Evolutionary conservation across 139 green algal species (phyloP), one percentile per base, ranked within the genome.

Genomic region (Prasinococcaceae sp.): DNA sequence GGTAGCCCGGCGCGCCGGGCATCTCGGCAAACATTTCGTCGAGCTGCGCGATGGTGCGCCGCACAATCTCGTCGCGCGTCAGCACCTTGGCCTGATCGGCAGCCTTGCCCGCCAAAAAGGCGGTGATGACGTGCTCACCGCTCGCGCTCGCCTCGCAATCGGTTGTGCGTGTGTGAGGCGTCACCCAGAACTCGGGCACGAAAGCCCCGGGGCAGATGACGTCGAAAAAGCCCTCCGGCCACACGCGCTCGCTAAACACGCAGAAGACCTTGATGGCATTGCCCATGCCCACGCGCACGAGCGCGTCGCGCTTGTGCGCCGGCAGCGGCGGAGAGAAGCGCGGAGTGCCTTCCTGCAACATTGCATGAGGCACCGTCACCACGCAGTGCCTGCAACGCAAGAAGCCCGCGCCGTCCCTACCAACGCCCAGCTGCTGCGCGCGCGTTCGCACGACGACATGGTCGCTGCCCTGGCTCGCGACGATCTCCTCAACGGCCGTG

Each of bases 111-210:
- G 75, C 69, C 9, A 75, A 23, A 63, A 90, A 90, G n/a, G 79
- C 71, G 0, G 68, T 59, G 24, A 73, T 61, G 38, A 65, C 40
- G n/a, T 55, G 44, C 28, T 48, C 24, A 24, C 41, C 46, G 16
- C 59, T n/a, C 28, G 29, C 19, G 24, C 29, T 46, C 44, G 20
- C 6, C 23, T 6, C n/a, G 47, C 40, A 4, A 3, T 10, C 19
- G 4, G 28, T 32, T 22, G 47, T 59, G 1, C 24, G 39, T 0
- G 71, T 51, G 53, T 78, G 70, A 2, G 40, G 32, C 2, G 74
- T 79, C 50, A 84, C 79, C 83, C 83, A 93, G 35, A 88, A 75
- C 63, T 93, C 83, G 2, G 80, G 83, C 5, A 85, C 65, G 41
- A 87, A 86, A 28, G 40, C 55, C 43, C 76, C 70, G 0, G 73